Base-by-base conservation (phyloP, 441 rosid genomes). In the Corymbia citriodora region DNA sequence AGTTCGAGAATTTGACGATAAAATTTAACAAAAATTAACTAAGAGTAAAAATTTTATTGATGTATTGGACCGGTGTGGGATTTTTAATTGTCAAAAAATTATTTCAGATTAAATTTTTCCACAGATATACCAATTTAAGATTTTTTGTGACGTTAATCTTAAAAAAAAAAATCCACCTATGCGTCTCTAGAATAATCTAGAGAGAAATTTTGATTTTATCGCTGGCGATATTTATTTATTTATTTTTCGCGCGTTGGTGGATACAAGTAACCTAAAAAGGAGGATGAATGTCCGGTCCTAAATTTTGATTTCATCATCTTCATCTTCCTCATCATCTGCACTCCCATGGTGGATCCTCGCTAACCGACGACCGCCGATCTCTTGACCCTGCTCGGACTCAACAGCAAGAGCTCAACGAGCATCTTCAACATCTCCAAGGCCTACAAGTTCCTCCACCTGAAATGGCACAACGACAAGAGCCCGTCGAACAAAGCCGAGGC, bases 381-480 rank as follows among this genome's bases (percentile, higher is more conserved):
- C 85, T 79, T 52, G 52, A 79, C 85, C 45, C 25, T 79, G 85
- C 85, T 79, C 14, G 52, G 85, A 45, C 10, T 23, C 18, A 79
- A 45, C 29, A 13, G 45, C 85, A 79, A 79, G 52, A 45, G 52
- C 52, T 45, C 52, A n/a, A 40, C 91, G 18, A 54, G 88, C 90
- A 50, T 89, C 29, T 92, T 93, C 90, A 92, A 91, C 23, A 90
- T 94, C 90, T 91, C 95, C 89, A 96, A 92, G 92, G 96, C 94
- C 4, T 96, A 94, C 95, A 96, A 94, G 89, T 95, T 95, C 33
- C 92, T 96, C 87, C 93, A 94, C 90, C 89, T 89, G 89, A 96
- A 93, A 92, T 91, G 94, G 95, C 89, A 94, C 45, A 91, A 92
- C 88, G 92, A 90, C 53, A 94, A 91, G 88, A 90, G 89, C 65